Base-by-base conservation (phyloP, 2,329 filamentous ascomycete genomes). In the Fusarium brevicatenulatum region DNA sequence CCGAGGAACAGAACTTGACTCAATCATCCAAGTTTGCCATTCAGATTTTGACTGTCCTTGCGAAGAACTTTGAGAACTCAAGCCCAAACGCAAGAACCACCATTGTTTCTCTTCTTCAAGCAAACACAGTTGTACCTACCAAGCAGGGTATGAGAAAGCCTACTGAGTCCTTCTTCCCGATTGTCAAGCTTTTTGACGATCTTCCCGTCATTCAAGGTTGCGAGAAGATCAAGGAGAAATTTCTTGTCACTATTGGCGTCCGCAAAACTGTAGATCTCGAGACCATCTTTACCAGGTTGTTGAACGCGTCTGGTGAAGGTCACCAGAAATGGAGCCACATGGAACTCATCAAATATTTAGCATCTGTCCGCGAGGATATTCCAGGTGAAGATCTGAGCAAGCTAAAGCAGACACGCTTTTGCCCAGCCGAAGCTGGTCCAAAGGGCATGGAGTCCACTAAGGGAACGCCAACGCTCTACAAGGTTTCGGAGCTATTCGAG, bases 171-270 rank as follows among this genome's bases (percentile, higher is more conserved):
- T 99, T 98, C 81, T 98, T 99, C 78, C 91, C 93, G 4, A 92
- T 90, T n/a, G 96, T 99, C 42, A 96, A 94, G 80, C 85, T 99
- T 1, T 99, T 99, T 78, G 95, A 98, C 70, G 96, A 99, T 79
- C 85, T 99, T 21, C 95, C 96, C 0, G 91, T 92, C 18, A 91
- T 98, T 4, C 89, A 91, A 72, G 90, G 90, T 18, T 90, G 95
- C 47, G 90, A 92, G 44, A 90, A 91, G 37, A 89, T 98, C 18
- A 98, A 98, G 80, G 95, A 98, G 50, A 98, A 97, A 80, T 93
- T 99, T 70, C 83, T 99, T 47, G 84, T 88, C 6, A 89, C 93
- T 4, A 85, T 99, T 37, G 95, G 96, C 7, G 95, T 99, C 32
- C 91, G 96, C 66, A 98, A 98, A 84, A 99, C 96, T 0, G 91